Evolutionary conservation across 2,329 filamentous ascomycete species (phyloP), one percentile per base, ranked within the genome.

Genomic region (Curvularia eragrostidis): DNA sequence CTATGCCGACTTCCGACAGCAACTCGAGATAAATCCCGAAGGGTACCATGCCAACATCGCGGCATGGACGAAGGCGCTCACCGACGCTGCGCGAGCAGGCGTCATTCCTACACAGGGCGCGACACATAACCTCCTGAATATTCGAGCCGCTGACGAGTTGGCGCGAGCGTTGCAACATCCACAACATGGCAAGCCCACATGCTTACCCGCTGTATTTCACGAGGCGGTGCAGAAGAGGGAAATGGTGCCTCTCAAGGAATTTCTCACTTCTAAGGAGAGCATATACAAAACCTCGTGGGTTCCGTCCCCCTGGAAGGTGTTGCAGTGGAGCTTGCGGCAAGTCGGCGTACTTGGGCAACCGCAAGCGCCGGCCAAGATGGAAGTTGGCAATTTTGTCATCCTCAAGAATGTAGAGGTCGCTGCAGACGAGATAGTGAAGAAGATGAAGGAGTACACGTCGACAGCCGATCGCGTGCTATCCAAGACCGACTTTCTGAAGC

Each of bases 1-100:
- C 44, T 97, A 96, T 79, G 93, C 92, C 47, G 93, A 97, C 75
- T 96, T 97, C 72, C 83, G 87, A 36, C 78, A 86, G 5, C 91
- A 94, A 66, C 84, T 84, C 68, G 86, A 84, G 38, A 86, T 90
- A 21, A 96, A 97, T 72, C 91, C 92, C 1, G 91, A 96, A 75
- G 92, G 91, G 69, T 97, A 92, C 79, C 80, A 83, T 19, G 91
- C 92, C 42, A 97, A 97, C 74, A 82, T 91, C 41, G 79, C 84
- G 6, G 91, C 91, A 51, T 97, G 93, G 93, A 87, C 89, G 56
- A 84, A 85, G 38, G 92, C 88, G 2, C 83, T 97, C 41, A 83
- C 86, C n/a, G 82, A 85, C 50, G 89, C 92, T 1, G 83, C 88
- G 0, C 82, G 86, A 61, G 84, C 84, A 18, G 92, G 91, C 21